These are phyloP conservation scores for Aspergillus cavernicola DNA, from an alignment of 495 filamentous ascomycete species.

Conservation along the genomic window DNA sequence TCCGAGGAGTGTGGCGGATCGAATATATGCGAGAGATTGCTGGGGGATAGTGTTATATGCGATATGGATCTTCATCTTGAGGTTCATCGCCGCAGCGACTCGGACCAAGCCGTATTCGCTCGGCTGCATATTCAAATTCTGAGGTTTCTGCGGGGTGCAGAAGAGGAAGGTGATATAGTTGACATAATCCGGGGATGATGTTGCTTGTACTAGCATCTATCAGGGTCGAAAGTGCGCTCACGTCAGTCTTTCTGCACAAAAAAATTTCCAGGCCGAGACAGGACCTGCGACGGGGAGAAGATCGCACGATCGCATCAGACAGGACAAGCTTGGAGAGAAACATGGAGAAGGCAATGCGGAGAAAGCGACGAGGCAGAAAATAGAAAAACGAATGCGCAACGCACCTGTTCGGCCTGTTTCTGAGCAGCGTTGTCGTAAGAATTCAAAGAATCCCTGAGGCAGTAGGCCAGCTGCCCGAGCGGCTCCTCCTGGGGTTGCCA, in stretches of 20 bases:
- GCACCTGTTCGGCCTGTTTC: constrained; percentile 67
- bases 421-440: constrained; percentile 70
- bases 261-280: constrained; percentile 2
- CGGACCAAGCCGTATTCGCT: constrained; percentile 70
- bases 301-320: constrained; percentile 1
- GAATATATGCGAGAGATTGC: constrained; percentile 66
- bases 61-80: constrained; percentile 86
- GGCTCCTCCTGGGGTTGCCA: constrained; percentile 91
- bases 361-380: neutral
- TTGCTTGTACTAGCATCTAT: constrained; percentile 93
- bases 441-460: constrained; percentile 87
- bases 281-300: neutral
- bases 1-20: constrained; percentile 68
- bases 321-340: neutral
- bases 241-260: constrained; percentile 20
- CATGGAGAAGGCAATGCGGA: neutral
- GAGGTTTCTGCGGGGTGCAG: constrained; percentile 60
- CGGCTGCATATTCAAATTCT: constrained; percentile 50
- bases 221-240: constrained; percentile 7
- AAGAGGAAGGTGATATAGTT: constrained; percentile 95
- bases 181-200: constrained; percentile 86
- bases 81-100: constrained; percentile 82
- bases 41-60: constrained; percentile 69
- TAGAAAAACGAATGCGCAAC: constrained; percentile 17
- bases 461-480: constrained; percentile 82